Percentiles rank a stretch among this genome's conserved stretches.
These are phyloP conservation scores for Achaetomium macrosporum DNA, from an alignment of 2,329 filamentous ascomycete genomes.

Conservation along the genomic window DNA sequence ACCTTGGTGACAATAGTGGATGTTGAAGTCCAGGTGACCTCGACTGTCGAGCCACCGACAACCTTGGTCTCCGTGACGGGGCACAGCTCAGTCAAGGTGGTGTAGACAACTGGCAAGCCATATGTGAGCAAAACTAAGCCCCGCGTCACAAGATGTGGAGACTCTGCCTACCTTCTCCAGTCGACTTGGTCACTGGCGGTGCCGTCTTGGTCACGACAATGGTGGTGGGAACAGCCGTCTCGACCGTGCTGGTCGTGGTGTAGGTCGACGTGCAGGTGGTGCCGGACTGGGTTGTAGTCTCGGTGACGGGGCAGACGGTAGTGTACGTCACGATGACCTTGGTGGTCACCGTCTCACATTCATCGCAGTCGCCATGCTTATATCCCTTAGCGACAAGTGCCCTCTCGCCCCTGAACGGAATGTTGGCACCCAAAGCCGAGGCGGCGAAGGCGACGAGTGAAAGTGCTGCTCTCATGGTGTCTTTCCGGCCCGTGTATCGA, in stretches of 20 bases:
- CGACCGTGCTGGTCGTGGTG: slow-evolving; percentile 38
- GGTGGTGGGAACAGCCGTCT: slow-evolving; percentile 28
- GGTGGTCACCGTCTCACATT: slow-evolving; percentile 18
- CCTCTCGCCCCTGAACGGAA: slow-evolving; percentile 14
- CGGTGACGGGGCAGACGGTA: slow-evolving; percentile 39
- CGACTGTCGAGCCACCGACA: slow-evolving; percentile 36
- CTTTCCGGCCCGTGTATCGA: slow-evolving; percentile 4
- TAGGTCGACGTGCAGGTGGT: slow-evolving; percentile 41
- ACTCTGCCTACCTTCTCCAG: slow-evolving; percentile 20
- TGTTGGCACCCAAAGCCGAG: slow-evolving; percentile 26
- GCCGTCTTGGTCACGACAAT: slow-evolving; percentile 22
- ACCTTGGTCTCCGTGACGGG: slow-evolving; percentile 42
- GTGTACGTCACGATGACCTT: slow-evolving; percentile 25
- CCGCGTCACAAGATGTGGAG: not conserved
- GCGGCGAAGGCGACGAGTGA: slow-evolving; percentile 29
- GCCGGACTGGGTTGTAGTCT: slow-evolving; percentile 33
- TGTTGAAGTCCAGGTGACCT: slow-evolving; percentile 37
- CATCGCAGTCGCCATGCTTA: not conserved
- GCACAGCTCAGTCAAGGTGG: slow-evolving; percentile 40
- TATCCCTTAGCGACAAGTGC: slow-evolving; percentile 1
- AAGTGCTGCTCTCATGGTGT: slow-evolving; percentile 31
- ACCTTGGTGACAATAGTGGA: slow-evolving; percentile 31
- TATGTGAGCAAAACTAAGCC: slow-evolving; percentile 7
- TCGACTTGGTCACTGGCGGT: slow-evolving; percentile 18
- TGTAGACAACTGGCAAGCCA: slow-evolving; percentile 31